Evolutionary conservation across 257 asterid genomes (phyloP).

Genomic region (Misopates orontium): DNA sequence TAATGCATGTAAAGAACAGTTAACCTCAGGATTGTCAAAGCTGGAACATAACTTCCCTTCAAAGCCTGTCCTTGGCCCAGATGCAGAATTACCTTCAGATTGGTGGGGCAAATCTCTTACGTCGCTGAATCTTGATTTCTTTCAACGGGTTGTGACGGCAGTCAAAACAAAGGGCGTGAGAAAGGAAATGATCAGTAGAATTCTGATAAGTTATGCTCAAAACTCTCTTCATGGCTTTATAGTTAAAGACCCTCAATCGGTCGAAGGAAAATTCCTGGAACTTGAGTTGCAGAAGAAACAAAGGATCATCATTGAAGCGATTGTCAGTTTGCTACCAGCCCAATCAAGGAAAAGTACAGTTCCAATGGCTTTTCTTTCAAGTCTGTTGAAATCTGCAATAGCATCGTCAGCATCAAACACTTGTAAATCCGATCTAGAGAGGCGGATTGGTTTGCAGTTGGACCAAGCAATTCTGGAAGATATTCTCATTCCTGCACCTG

Average conservation of each 20-base stretch:
- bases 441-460: constrained; percentile 77
- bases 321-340: constrained; percentile 61
- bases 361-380: constrained; percentile 86
- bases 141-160: constrained; percentile 68
- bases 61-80: constrained; percentile 39
- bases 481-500: constrained; percentile 61
- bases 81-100: constrained; percentile 56
- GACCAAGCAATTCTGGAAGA: constrained; percentile 93
- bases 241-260: constrained; percentile 49
- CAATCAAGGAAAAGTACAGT: constrained; percentile 78
- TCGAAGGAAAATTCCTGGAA: constrained; percentile 48
- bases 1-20: constrained; percentile 60
- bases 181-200: constrained; percentile 74
- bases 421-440: constrained; percentile 88
- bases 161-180: constrained; percentile 75
- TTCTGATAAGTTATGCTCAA: constrained; percentile 80
- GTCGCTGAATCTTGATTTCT: constrained; percentile 64
- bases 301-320: constrained; percentile 60
- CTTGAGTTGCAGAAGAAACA: constrained; percentile 60
- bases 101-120: constrained; percentile 91
- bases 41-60: constrained; percentile 61
- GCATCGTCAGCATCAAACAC: constrained; percentile 60
- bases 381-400: constrained; percentile 71
- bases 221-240: constrained; percentile 62
- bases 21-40: constrained; percentile 51